phyloP scores from a whole-genome alignment of 2,329 filamentous ascomycete species.

The Nigrospora sphaerica region DNA sequence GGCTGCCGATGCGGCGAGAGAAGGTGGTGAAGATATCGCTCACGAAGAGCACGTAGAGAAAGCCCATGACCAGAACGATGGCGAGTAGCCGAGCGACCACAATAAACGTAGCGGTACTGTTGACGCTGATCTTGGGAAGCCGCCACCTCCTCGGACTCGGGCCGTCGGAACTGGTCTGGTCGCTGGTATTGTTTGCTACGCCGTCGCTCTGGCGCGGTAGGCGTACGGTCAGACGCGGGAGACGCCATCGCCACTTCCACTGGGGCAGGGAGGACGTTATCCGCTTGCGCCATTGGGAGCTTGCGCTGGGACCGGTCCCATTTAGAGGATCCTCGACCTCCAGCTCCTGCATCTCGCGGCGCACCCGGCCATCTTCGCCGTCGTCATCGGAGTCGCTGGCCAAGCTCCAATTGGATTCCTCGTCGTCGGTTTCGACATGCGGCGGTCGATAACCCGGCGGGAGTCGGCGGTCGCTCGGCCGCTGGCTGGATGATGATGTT shows the following conservation, averaged over 20 bases:
- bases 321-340: constrained; percentile 66
- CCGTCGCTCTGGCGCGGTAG: constrained; percentile 32
- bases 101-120: constrained; percentile 42
- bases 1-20: constrained; percentile 53
- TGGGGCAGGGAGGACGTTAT: constrained; percentile 45
- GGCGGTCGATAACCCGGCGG: constrained; percentile 66
- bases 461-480: constrained; percentile 31
- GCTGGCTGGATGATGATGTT: constrained; percentile 37
- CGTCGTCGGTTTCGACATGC: constrained; percentile 58
- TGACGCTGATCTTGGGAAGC: constrained; percentile 34
- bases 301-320: constrained; percentile 18
- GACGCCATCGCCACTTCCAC: constrained; percentile 49
- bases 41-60: constrained; percentile 80
- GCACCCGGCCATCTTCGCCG: constrained; percentile 58
- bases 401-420: constrained; percentile 39
- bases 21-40: constrained; percentile 72
- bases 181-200: constrained; percentile 11
- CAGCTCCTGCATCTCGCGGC: constrained; percentile 82
- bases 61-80: constrained; percentile 64
- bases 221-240: constrained; percentile 41
- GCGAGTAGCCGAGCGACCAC: constrained; percentile 68
- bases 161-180: constrained; percentile 6
- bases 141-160: constrained; percentile 15
- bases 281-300: constrained; percentile 43
- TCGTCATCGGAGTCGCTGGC: constrained; percentile 28